Evolutionary conservation across 495 filamentous ascomycete genomes (phyloP), one percentile per base, ranked within the genome.

Genomic region (Penicillium cosmopolitanum): DNA sequence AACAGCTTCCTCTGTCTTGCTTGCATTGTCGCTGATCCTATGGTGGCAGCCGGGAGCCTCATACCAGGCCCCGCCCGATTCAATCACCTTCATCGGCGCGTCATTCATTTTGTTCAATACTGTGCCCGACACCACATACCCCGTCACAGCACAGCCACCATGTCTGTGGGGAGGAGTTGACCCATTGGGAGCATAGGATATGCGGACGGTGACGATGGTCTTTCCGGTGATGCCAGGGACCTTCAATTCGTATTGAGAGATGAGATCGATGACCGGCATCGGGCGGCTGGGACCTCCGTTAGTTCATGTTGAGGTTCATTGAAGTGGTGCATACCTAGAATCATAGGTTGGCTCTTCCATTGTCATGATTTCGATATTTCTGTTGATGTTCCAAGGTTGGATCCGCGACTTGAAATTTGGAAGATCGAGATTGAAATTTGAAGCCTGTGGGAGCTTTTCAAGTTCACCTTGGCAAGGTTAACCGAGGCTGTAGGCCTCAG

Each of bases 41-140:
- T 81, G 77, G 44, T 77, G 75, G 43, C 78, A 81, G 1, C 76
- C 77, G 0, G 78, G 78, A 9, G 74, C 73, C 59, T 81, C 77
- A 51, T 70, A 77, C 65, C 69, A 79, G 15, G 64, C 65, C 8
- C 66, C 74, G 1, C 75, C 76, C 3, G 42, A 25, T 16, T 60
- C 12, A 19, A 66, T 63, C 0, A 64, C 51, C 31, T 61, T 64
- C 54, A 72, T 70, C 18, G 65, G 65, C 9, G 73, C 65, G 36
- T 77, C 47, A 54, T 81, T 80, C 78, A 81, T 80, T 40, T 75
- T 74, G 47, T 78, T 79, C 25, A 73, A 50, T 1, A 69, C 36
- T 0, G 62, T 56, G 15, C 77, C 78, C 11, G 50, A 42, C 15
- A 78, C 21, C 1, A 80, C 65, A 25, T 73, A 64, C 0, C 60